Conservation (phyloP, 371 early-diverging fungal species). For the Mucor velutinosus region DNA sequence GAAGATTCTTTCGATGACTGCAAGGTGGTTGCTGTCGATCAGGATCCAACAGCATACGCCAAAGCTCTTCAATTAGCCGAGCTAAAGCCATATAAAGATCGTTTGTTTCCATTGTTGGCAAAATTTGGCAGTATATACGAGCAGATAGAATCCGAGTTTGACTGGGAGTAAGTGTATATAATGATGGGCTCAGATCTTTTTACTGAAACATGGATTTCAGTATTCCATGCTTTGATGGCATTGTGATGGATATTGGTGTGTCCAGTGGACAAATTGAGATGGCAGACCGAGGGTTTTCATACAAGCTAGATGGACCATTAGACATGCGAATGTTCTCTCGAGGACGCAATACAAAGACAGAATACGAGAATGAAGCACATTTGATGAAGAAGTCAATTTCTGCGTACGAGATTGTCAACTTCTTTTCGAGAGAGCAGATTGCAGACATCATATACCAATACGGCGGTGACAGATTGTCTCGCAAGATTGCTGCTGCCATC, state of each 20-base stretch:
- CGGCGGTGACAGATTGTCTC: slow-evolving; percentile 63
- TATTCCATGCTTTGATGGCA: slow-evolving; percentile 61
- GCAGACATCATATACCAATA: slow-evolving; percentile 66
- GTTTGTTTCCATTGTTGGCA: slow-evolving; percentile 51
- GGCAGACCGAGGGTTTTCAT: slow-evolving; percentile 71
- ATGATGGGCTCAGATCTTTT: neutral
- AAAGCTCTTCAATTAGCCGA: slow-evolving; percentile 56
- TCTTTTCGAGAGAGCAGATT: slow-evolving; percentile 56
- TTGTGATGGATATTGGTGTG: slow-evolving; percentile 78
- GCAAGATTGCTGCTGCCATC: slow-evolving; percentile 68
- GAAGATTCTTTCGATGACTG: slow-evolving; percentile 50
- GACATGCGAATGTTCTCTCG: slow-evolving; percentile 70
- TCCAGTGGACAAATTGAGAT: slow-evolving; percentile 65
- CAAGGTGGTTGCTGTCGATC: slow-evolving; percentile 73
- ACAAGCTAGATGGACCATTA: slow-evolving; percentile 66
- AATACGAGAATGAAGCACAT: slow-evolving; percentile 22
- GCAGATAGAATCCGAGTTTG: slow-evolving; percentile 23
- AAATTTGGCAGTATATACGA: slow-evolving; percentile 59
- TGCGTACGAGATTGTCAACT: slow-evolving; percentile 57
- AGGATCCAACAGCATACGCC: slow-evolving; percentile 69
- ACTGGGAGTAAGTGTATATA: slow-evolving; percentile 22
- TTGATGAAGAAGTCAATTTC: slow-evolving; percentile 48
- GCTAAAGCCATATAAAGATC: slow-evolving; percentile 40
- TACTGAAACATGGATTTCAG: slow-evolving; percentile 10
- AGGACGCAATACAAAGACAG: slow-evolving; percentile 20